Evolutionary conservation across 768 basidiomycete genomes (phyloP).

Genomic region (Mycena albidolilacea): DNA sequence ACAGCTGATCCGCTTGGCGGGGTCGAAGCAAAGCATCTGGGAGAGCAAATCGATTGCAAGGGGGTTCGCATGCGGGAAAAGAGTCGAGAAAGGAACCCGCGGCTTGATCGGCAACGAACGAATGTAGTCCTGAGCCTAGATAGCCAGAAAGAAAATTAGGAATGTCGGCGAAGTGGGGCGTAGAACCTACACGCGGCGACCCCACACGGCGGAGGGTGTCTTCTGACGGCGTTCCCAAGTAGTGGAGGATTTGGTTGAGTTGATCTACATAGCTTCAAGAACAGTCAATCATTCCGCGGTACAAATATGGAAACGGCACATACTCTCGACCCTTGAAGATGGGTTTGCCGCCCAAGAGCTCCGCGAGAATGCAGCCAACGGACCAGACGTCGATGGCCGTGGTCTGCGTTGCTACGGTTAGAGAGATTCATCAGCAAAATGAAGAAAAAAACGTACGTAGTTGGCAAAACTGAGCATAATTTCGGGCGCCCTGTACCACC

Average conservation of each 20-base stretch:
- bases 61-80: conserved; percentile 96
- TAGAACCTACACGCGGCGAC: conserved; percentile 82
- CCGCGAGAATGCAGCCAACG: conserved; percentile 95
- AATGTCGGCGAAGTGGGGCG: background rate
- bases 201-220: conserved; percentile 97
- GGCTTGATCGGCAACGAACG: conserved; percentile 98
- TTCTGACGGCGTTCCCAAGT: conserved; percentile 98
- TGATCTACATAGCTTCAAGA: conserved; percentile 92
- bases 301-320: conserved; percentile 48
- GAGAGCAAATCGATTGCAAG: conserved; percentile 93
- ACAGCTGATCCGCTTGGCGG: conserved; percentile 95
- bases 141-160: conserved; percentile 21
- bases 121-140: conserved; percentile 96
- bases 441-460: conserved; percentile 71
- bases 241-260: conserved; percentile 97
- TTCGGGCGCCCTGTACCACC: conserved; percentile 99
- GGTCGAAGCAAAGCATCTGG: conserved; percentile 95
- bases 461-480: conserved; percentile 99
- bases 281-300: conserved; percentile 23
- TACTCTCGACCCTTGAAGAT: conserved; percentile 98
- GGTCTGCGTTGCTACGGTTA: conserved; percentile 64
- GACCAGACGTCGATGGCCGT: conserved; percentile 97
- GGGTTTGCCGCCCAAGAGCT: conserved; percentile 93
- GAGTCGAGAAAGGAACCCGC: conserved; percentile 89
- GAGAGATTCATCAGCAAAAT: background rate